Conservation (phyloP, 2,329 filamentous ascomycete species). For the Ophiosphaerella narmari region DNA sequence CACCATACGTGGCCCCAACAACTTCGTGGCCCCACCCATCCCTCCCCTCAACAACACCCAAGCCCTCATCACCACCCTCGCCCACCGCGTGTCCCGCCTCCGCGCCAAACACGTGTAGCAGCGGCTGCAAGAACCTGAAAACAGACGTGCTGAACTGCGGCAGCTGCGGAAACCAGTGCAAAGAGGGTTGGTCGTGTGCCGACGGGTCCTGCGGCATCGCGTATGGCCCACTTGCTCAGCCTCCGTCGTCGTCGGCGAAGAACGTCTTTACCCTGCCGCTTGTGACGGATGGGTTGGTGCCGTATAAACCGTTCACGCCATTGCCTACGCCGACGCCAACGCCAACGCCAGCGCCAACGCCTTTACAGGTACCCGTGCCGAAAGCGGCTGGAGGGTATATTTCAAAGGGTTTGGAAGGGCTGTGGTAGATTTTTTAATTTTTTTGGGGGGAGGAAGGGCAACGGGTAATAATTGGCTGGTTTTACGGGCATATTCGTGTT, state of each 20-base stretch:
- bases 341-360: not conserved
- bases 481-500: no score
- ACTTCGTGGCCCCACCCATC: not conserved
- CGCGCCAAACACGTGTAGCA: not conserved
- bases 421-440: not conserved
- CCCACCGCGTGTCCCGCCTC: not conserved
- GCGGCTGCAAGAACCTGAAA: not conserved
- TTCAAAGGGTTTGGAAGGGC: not conserved
- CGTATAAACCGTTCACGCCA: no score
- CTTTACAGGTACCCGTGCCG: not conserved
- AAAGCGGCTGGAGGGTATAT: not conserved
- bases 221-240: not conserved
- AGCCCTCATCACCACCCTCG: not conserved
- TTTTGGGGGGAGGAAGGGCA: no score
- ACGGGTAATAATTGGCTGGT: no score
- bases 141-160: constrained; percentile 1
- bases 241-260: not conserved
- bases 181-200: not conserved
- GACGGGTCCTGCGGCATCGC: not conserved
- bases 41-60: not conserved
- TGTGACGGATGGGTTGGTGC: no score
- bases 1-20: not conserved
- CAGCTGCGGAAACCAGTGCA: not conserved
- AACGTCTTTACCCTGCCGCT: not conserved
- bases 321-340: not conserved